These are phyloP conservation scores for Pseudoturritis turrita DNA, from an alignment of 345 rosid species.

Conservation along the genomic window DNA sequence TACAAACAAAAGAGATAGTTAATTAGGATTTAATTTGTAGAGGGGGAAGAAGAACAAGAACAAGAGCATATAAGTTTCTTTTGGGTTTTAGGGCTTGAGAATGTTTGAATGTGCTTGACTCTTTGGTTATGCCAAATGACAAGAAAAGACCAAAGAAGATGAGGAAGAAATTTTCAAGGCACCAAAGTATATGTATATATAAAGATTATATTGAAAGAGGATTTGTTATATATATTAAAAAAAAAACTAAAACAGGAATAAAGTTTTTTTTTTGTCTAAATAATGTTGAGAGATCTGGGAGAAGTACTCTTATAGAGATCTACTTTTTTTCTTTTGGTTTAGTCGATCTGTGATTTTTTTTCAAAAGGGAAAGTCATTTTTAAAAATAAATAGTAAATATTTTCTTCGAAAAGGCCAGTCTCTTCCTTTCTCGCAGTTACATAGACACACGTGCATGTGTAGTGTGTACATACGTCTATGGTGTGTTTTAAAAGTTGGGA, in stretches of 20 bases:
- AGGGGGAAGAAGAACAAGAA: slow-evolving; percentile 22
- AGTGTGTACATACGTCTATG: no score
- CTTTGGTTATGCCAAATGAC: slow-evolving; percentile 64
- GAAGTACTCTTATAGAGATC: slow-evolving; percentile 47
- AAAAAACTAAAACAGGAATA: background rate
- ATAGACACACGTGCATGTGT: slow-evolving; percentile 36
- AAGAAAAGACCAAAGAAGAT: slow-evolving; percentile 42
- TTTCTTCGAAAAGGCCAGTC: slow-evolving; percentile 18
- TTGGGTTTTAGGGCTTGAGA: slow-evolving; percentile 40
- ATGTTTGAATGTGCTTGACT: slow-evolving; percentile 45
- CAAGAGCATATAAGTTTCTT: slow-evolving; percentile 42
- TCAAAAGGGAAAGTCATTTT: slow-evolving; percentile 6
- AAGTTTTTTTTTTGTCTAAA: slow-evolving; percentile 18
- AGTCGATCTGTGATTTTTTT: slow-evolving; percentile 4
- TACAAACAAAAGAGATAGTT: slow-evolving; percentile 40
- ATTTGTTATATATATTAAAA: background rate
- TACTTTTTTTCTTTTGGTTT: slow-evolving; percentile 25
- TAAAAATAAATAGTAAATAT: background rate
- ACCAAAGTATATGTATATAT: slow-evolving; percentile 18
- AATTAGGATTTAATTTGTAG: slow-evolving; percentile 36
- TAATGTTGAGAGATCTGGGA: slow-evolving; percentile 34
- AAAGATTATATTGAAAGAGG: slow-evolving; percentile 18
- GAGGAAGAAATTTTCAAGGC: slow-evolving; percentile 39
- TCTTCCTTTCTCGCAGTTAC: slow-evolving; percentile 28
- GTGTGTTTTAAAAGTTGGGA: slow-evolving; percentile 7